Conservation (phyloP, 495 filamentous ascomycete species). For the Massariosphaeria phaeospora region DNA sequence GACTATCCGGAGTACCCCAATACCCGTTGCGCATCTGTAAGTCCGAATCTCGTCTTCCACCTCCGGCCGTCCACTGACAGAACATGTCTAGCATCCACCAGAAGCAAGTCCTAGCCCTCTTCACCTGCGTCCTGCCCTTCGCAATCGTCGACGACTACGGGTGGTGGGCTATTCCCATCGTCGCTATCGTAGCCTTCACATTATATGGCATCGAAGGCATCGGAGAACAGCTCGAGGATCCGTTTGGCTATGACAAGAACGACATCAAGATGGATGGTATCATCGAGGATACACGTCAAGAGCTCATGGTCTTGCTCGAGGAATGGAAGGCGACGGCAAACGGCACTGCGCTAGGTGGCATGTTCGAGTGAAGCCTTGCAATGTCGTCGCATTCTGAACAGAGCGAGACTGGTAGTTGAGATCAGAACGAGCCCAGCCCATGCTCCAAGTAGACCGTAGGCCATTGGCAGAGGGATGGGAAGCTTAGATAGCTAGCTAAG, state of each 20-base stretch:
- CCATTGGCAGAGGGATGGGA: too few relatives aligned
- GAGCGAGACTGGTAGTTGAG: too few relatives aligned
- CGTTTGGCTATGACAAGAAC: constrained; percentile 50
- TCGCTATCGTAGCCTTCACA: constrained; percentile 64
- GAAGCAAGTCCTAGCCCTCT: constrained; percentile 69
- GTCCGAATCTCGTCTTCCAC: constrained; percentile 15
- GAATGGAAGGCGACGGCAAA: constrained; percentile 49
- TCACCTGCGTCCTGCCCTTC: constrained; percentile 67
- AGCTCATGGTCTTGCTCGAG: constrained; percentile 58
- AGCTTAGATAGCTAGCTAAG: too few relatives aligned
- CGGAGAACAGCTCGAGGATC: constrained; percentile 58
- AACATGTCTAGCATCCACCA: constrained; percentile 54
- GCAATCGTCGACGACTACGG: constrained; percentile 66
- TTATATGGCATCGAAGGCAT: constrained; percentile 73
- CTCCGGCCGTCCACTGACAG: not conserved
- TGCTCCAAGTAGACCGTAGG: too few relatives aligned
- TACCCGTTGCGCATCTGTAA: constrained; percentile 70
- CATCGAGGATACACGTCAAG: constrained; percentile 59
- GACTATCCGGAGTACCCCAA: constrained; percentile 65
- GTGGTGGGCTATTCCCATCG: constrained; percentile 66
- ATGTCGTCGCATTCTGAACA: too few relatives aligned
- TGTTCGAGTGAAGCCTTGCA: constrained; percentile 34
- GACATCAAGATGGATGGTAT: constrained; percentile 78
- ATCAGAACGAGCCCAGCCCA: too few relatives aligned
- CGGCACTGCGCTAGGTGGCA: constrained; percentile 14